Conservation (phyloP, 306 rosid species). For the Begonia masoniana region DNA sequence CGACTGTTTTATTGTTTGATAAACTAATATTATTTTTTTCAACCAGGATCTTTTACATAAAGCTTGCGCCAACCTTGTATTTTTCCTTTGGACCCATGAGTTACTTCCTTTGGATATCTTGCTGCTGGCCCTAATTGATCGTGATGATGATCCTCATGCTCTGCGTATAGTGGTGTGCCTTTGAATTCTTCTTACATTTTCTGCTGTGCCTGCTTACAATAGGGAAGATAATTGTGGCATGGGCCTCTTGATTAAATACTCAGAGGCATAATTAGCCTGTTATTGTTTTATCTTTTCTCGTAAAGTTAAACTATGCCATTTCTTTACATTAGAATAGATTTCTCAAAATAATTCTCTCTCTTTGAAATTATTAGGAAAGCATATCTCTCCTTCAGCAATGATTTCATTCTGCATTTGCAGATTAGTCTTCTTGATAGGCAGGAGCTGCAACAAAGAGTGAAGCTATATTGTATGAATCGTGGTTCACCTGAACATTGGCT, state of each 20-base stretch:
- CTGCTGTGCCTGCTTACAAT: conserved; percentile 5
- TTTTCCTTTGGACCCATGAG: conserved; percentile 84
- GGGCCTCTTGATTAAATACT: too few species aligned
- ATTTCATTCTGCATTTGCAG: conserved; percentile 24
- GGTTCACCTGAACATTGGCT: conserved; percentile 88
- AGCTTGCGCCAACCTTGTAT: conserved; percentile 74
- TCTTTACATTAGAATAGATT: too few species aligned
- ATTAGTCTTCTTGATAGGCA: conserved; percentile 82
- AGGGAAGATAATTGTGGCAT: neutral
- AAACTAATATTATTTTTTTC: conserved; percentile 8
- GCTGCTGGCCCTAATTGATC: conserved; percentile 89
- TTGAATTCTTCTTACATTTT: conserved; percentile 9
- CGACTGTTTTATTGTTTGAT: neutral
- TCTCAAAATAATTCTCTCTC: too few species aligned
- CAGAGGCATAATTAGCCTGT: too few species aligned
- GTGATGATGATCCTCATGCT: conserved; percentile 98
- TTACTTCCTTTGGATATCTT: conserved; percentile 93
- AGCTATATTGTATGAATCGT: conserved; percentile 39
- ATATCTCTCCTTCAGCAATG: neutral
- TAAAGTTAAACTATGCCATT: too few species aligned
- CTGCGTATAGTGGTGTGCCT: conserved; percentile 77
- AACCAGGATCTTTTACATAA: conserved; percentile 72
- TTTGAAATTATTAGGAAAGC: neutral
- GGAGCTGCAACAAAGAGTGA: conserved; percentile 88
- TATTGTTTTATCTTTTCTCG: too few species aligned